A percentile compares a stretch with the other conserved stretches of the same genome.
These are phyloP conservation scores for Aspergillus sp. DNA, from an alignment of 2,329 filamentous ascomycete genomes.

Conservation along the genomic window DNA sequence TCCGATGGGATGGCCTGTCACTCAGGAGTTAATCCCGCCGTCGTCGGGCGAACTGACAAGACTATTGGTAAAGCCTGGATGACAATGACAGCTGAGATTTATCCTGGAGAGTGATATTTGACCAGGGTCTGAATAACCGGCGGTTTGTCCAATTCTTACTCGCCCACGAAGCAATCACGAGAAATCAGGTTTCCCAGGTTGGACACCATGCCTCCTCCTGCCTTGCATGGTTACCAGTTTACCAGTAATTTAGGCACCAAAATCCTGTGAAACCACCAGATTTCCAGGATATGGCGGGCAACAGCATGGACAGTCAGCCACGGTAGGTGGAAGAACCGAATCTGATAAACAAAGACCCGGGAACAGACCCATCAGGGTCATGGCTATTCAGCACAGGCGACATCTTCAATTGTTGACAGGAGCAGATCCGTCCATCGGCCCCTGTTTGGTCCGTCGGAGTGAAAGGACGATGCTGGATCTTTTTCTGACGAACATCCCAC, in stretches of 20 bases:
- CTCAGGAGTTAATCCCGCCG: background rate
- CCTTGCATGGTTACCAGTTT: background rate
- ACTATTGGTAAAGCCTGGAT: background rate
- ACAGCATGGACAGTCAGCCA: background rate
- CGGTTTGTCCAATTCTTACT: background rate
- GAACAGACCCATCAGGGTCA: background rate
- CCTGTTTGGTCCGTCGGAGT: background rate
- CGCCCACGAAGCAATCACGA: background rate
- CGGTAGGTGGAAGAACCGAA: background rate
- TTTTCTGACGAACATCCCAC: slow-evolving; percentile 1
- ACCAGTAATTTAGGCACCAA: background rate
- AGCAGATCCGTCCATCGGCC: background rate
- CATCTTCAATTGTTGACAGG: background rate
- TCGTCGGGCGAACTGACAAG: background rate
- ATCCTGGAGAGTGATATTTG: background rate
- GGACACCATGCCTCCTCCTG: background rate
- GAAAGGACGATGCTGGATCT: background rate
- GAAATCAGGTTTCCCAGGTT: background rate
- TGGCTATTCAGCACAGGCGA: background rate
- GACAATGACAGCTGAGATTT: background rate
- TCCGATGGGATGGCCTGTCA: slow-evolving; percentile 1
- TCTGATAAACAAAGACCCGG: background rate
- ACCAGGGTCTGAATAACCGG: background rate
- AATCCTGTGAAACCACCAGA: background rate
- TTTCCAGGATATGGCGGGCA: background rate